A percentile compares a stretch with the other conserved stretches of the same genome.
Evolutionary conservation across 176 grass and related monocot genomes (phyloP).

Genomic region (Saccharum spontaneum): DNA sequence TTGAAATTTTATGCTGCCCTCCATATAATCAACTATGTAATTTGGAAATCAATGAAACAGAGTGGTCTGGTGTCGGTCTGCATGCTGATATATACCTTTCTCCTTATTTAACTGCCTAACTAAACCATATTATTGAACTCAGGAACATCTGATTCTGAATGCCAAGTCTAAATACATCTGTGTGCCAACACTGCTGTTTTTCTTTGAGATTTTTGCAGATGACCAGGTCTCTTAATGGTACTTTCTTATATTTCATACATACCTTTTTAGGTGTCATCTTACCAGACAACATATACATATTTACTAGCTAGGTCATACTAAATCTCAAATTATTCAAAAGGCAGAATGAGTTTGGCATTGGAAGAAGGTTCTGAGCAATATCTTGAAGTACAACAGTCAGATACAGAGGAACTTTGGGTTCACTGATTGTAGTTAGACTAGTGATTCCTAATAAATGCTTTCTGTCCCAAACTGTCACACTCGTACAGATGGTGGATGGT

Average conservation of each 20-base stretch:
- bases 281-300: not conserved
- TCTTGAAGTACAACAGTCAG: too few species aligned
- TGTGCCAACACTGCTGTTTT: not conserved
- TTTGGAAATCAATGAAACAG: not conserved
- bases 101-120: conserved; percentile 6
- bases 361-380: not conserved
- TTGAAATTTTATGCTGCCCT: not conserved
- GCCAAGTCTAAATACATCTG: not conserved
- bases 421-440: not conserved
- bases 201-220: not conserved
- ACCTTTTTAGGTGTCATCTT: not conserved
- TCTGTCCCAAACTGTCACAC: not conserved
- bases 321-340: not conserved
- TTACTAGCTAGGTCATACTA: not conserved
- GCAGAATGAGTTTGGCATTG: not conserved
- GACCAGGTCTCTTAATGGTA: not conserved
- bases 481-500: not conserved
- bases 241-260: not conserved
- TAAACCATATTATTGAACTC: conserved; percentile 3
- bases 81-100: not conserved
- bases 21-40: not conserved
- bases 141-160: not conserved
- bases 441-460: not conserved
- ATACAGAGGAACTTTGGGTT: not conserved
- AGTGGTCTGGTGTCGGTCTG: not conserved